phyloP scores from a whole-genome alignment of 345 rosid species.

The Murraya koenigii region DNA sequence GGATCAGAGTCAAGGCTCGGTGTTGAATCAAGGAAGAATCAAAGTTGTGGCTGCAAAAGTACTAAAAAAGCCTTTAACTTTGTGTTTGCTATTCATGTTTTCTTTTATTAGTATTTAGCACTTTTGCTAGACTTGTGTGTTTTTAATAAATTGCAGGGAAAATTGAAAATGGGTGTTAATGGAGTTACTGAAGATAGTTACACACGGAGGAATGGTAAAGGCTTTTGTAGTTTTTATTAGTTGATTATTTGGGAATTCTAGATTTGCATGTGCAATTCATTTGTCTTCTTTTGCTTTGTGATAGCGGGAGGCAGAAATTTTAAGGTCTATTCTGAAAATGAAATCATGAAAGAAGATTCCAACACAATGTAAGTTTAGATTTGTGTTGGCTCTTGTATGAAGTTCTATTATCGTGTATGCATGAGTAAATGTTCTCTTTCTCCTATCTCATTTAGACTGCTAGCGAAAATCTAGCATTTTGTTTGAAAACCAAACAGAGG shows the following conservation, averaged over 20 bases:
- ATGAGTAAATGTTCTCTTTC: background rate
- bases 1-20: background rate
- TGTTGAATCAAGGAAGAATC: background rate
- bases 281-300: conserved; percentile 2
- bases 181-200: conserved; percentile 16
- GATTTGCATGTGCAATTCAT: background rate
- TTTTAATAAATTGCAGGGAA: conserved; percentile 22
- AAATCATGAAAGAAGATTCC: conserved; percentile 31
- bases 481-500: background rate
- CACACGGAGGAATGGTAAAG: conserved; percentile 11
- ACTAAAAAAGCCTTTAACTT: background rate
- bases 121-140: background rate
- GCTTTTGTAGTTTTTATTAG: background rate
- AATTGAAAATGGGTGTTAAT: background rate
- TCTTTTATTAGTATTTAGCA: background rate
- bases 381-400: background rate
- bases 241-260: background rate
- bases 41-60: background rate
- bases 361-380: conserved; percentile 41
- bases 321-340: conserved; percentile 46
- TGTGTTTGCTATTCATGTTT: background rate
- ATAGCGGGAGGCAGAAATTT: conserved; percentile 39
- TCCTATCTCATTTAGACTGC: background rate
- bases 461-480: background rate
- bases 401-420: background rate